phyloP scores from a whole-genome alignment of 2,329 filamentous ascomycete genomes.

The Fusarium newnesense region DNA sequence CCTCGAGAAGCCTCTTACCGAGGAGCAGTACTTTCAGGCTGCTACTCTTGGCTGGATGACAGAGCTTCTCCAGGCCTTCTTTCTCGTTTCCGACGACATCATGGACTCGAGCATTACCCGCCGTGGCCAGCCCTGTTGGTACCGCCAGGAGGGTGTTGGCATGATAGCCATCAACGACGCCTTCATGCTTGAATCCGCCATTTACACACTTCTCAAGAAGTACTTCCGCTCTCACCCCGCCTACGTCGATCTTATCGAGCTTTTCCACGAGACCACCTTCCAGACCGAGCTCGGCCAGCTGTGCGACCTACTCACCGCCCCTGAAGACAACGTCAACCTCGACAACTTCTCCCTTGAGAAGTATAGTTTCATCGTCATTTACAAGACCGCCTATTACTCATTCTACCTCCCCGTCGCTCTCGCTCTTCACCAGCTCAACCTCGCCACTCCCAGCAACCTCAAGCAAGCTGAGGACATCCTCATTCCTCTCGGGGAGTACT shows the following conservation, averaged over 20 bases:
- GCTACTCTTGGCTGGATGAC: constrained; percentile 96
- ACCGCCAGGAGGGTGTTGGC: constrained; percentile 86
- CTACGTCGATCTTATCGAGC: constrained; percentile 92
- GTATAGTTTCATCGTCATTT: constrained; percentile 98
- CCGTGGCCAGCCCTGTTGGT: constrained; percentile 96
- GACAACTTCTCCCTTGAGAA: constrained; percentile 96
- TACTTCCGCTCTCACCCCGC: constrained; percentile 87
- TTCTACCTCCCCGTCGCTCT: constrained; percentile 98
- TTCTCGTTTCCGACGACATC: constrained; percentile 98
- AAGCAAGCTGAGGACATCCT: constrained; percentile 90
- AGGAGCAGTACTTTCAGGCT: constrained; percentile 88
- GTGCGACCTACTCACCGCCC: constrained; percentile 93
- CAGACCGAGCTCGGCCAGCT: constrained; percentile 97
- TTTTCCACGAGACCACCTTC: constrained; percentile 94
- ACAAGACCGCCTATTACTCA: constrained; percentile 99
- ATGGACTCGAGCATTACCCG: constrained; percentile 98
- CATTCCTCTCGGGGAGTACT: constrained; percentile 98
- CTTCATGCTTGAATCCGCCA: constrained; percentile 91
- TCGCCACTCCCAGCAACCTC: constrained; percentile 89
- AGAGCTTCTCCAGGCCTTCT: constrained; percentile 97
- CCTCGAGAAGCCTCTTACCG: constrained; percentile 73
- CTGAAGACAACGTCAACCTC: constrained; percentile 91
- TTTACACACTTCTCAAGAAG: constrained; percentile 93
- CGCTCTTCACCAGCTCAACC: constrained; percentile 84
- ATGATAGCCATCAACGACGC: constrained; percentile 99